These are phyloP conservation scores for Musa itinerans DNA, from an alignment of 176 grass and related monocot genomes.

Conservation along the genomic window DNA sequence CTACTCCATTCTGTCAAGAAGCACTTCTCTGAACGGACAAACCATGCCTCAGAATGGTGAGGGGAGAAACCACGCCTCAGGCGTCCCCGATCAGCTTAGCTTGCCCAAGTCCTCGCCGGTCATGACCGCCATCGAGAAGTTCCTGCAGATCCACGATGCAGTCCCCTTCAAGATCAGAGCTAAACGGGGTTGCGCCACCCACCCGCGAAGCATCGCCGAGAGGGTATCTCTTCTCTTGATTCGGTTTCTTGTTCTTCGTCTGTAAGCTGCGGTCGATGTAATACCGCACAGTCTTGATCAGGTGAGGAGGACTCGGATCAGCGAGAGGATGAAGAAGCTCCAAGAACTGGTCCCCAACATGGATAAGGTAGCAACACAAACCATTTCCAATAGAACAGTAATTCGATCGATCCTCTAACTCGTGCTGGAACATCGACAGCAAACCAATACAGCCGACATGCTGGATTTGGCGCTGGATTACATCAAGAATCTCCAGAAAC, in stretches of 20 bases:
- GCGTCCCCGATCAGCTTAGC: slow-evolving; percentile 67
- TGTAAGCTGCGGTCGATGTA: neutral
- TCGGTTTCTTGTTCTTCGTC: neutral
- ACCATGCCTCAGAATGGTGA: slow-evolving; percentile 34
- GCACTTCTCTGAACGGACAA: slow-evolving; percentile 6
- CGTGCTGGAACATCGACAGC: slow-evolving; percentile 32
- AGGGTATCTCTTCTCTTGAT: slow-evolving; percentile 35
- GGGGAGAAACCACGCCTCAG: neutral
- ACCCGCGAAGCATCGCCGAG: slow-evolving; percentile 96
- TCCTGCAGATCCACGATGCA: slow-evolving; percentile 85
- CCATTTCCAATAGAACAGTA: slow-evolving; percentile 27
- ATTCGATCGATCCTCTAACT: neutral
- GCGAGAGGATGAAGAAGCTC: slow-evolving; percentile 87
- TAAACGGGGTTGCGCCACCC: slow-evolving; percentile 89
- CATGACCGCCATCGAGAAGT: slow-evolving; percentile 77
- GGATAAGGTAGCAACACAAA: slow-evolving; percentile 62
- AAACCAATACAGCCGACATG: slow-evolving; percentile 99
- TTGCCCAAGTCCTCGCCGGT: slow-evolving; percentile 70
- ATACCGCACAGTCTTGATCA: slow-evolving; percentile 15
- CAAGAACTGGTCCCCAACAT: slow-evolving; percentile 97
- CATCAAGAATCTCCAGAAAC: slow-evolving; percentile 94
- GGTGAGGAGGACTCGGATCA: slow-evolving; percentile 96
- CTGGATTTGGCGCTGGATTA: slow-evolving; percentile 92
- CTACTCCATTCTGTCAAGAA: neutral
- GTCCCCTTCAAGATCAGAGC: slow-evolving; percentile 98